These are phyloP conservation scores for Iberis pinnata DNA, from an alignment of 345 rosid species.

Conservation along the genomic window DNA sequence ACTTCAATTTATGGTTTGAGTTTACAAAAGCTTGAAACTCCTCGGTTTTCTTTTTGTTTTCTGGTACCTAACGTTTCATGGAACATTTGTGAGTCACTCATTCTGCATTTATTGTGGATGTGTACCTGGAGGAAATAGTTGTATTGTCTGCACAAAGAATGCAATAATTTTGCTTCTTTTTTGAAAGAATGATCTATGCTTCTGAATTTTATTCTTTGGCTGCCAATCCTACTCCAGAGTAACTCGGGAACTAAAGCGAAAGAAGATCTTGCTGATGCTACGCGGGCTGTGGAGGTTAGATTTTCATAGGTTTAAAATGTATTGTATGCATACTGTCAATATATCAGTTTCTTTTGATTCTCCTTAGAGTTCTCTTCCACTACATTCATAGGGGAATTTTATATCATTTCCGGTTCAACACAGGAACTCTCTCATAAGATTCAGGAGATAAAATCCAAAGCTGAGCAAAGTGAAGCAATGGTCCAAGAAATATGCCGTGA, in stretches of 20 bases:
- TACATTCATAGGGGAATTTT: slow-evolving; percentile 3
- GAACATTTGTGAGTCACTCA: slow-evolving; percentile 3
- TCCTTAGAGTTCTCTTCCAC: too few species aligned
- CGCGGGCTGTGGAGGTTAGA: slow-evolving; percentile 91
- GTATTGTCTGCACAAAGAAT: not conserved
- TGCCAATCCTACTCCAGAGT: slow-evolving; percentile 49
- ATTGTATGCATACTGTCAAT: not conserved
- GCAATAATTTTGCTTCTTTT: not conserved
- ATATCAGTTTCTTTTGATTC: slow-evolving; percentile 1
- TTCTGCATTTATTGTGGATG: slow-evolving; percentile 12
- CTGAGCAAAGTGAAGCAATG: slow-evolving; percentile 98
- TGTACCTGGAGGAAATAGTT: slow-evolving; percentile 11
- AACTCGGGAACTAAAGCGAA: slow-evolving; percentile 95
- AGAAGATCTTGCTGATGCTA: slow-evolving; percentile 99
- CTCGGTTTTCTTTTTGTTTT: not conserved
- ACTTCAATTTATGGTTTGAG: not conserved
- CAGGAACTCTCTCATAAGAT: slow-evolving; percentile 92
- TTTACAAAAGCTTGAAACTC: not conserved
- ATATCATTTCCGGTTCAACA: slow-evolving; percentile 13
- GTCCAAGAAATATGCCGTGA: slow-evolving; percentile 99
- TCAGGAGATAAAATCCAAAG: slow-evolving; percentile 95
- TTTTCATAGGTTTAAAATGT: slow-evolving; percentile 13
- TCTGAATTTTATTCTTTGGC: not conserved
- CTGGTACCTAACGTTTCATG: not conserved
- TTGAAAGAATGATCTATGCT: slow-evolving; percentile 1